Base-by-base conservation (phyloP, 192 early-diverging fungal species). In the Coemansia reversa region DNA sequence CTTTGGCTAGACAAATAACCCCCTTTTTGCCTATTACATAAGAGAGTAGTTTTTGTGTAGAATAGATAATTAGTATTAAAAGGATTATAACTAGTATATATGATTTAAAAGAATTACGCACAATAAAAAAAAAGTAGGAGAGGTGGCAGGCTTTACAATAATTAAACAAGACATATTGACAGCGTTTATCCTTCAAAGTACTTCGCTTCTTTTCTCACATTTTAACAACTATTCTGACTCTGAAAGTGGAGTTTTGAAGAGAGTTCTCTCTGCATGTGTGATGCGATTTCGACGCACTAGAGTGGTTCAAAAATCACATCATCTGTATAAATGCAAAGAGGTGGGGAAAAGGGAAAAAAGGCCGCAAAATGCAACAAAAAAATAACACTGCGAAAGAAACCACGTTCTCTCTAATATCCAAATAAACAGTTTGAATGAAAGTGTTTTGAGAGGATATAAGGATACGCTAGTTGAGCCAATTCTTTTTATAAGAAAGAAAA, bases 1-100 rank as follows among this genome's bases (percentile, higher is more conserved):
- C n/a, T 51, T 19, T 39, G 20, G 8, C 30, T 58, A 58, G 24
- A 14, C 28, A 27, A 58, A n/a, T 12, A 27, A 20, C 12, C 56
- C 56, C 28, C 27, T 53, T 33, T 58, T 33, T 58, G 27, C 28
- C 32, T 58, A 58, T 30, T 22, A 60, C 12, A 35, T 48, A 29
- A 8, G 14, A 8, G 14, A 53, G 2, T 3, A 53, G 11, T 61
- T 45, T 61, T 61, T 24, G 22, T 14, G 29, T 39, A 49, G 16
- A 24, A 24, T 5, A 57, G 30, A 53, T 29, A 53, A 53, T 27
- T 27, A 53, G 52, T 27, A 11, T 20, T 9, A 23, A 23, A 53
- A 29, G 3, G 16, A 45, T 45, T 45, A 16, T 14, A 45, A 45
- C 39, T 45, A 16, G 9, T 3, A 45, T 11, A 45, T 4, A 45